phyloP scores from a whole-genome alignment of 1,284 basidiomycete genomes.

The Marasmius sp. region DNA sequence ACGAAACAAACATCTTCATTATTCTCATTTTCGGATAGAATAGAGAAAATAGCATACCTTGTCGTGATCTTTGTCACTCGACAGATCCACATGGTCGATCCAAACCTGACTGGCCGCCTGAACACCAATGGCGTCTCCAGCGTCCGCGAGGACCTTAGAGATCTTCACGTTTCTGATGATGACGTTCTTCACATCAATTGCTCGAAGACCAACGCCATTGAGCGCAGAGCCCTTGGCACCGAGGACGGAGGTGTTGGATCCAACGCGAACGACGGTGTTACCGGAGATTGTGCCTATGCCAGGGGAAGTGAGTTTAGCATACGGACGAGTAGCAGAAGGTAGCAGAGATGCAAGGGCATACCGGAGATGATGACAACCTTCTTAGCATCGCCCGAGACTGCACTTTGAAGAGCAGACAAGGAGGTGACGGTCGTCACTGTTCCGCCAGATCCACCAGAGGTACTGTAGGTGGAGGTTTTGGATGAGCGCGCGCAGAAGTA shows the following conservation, averaged over 20 bases:
- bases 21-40: background rate
- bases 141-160: conserved; percentile 44
- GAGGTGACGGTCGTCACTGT: conserved; percentile 42
- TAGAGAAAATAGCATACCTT: conserved; percentile 27
- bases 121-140: conserved; percentile 44
- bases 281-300: conserved; percentile 40
- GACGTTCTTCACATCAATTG: conserved; percentile 41
- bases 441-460: conserved; percentile 44
- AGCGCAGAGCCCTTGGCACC: conserved; percentile 32
- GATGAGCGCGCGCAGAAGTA: background rate
- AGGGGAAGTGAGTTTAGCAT: background rate
- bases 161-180: conserved; percentile 52
- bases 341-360: conserved; percentile 6
- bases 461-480: conserved; percentile 25
- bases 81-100: conserved; percentile 47
- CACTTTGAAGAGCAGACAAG: conserved; percentile 40
- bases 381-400: conserved; percentile 39
- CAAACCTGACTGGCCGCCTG: conserved; percentile 45
- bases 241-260: conserved; percentile 45
- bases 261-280: conserved; percentile 38
- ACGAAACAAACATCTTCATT: background rate
- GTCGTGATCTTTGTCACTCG: conserved; percentile 43
- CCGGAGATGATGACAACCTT: conserved; percentile 48
- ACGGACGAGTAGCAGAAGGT: background rate
- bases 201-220: conserved; percentile 40